Conservation (phyloP, 345 rosid species). For the Populus alba region DNA sequence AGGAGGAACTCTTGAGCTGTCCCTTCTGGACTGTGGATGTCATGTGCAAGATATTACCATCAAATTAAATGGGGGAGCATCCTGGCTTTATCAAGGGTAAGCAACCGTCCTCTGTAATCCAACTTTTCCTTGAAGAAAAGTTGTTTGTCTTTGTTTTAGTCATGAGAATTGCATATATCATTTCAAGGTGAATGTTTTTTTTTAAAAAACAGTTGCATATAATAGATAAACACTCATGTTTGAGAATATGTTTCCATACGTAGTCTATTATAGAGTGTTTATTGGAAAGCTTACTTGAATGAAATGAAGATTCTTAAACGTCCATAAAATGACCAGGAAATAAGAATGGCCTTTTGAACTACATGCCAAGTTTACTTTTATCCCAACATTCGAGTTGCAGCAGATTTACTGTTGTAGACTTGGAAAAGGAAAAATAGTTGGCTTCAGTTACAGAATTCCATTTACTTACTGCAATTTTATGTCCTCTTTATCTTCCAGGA, state of each 20-base stretch:
- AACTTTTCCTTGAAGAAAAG: not conserved
- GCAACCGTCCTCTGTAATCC: not conserved
- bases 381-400: too few species aligned
- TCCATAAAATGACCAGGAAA: too few species aligned
- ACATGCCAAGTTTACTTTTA: too few species aligned
- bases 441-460: not conserved
- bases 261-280: too few species aligned
- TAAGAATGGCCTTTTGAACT: too few species aligned
- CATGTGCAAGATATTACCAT: conserved; percentile 53
- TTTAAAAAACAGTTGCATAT: too few species aligned
- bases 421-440: too few species aligned
- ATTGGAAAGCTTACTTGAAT: too few species aligned
- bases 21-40: conserved; percentile 43
- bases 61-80: conserved; percentile 68
- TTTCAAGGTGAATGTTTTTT: not conserved
- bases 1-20: conserved; percentile 49
- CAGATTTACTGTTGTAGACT: too few species aligned
- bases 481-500: conserved; percentile 32
- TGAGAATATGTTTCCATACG: too few species aligned
- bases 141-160: not conserved
- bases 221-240: too few species aligned
- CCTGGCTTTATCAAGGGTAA: conserved; percentile 86
- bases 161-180: not conserved
- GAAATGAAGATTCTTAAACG: too few species aligned
- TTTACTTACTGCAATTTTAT: not conserved